Percentiles rank a stretch among this genome's conserved stretches.
phyloP scores from a whole-genome alignment of 805 yeast species.

The Candida pini region DNA sequence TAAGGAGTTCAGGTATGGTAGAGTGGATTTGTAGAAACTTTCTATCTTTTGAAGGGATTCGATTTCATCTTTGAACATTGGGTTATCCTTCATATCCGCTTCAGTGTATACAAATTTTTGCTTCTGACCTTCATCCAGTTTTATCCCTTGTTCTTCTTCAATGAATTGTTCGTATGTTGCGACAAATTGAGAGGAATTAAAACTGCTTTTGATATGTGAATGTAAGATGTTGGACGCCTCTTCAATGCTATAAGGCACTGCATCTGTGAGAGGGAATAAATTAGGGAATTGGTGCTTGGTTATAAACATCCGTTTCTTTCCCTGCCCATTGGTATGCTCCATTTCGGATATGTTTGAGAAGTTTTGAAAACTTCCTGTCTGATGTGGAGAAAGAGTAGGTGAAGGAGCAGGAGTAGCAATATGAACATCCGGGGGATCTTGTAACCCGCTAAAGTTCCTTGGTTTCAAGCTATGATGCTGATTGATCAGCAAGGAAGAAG shows the following conservation, averaged over 20 bases:
- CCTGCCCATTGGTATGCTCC: slow-evolving; percentile 27
- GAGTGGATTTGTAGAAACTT: slow-evolving; percentile 43
- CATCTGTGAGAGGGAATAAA: slow-evolving; percentile 25
- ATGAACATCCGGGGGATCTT: slow-evolving; percentile 41
- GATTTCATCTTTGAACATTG: slow-evolving; percentile 32
- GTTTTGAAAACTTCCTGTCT: slow-evolving; percentile 24
- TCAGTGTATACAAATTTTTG: slow-evolving; percentile 17
- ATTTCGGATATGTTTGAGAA: slow-evolving; percentile 23
- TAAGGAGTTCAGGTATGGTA: slow-evolving; percentile 58
- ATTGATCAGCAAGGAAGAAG: slow-evolving; percentile 26
- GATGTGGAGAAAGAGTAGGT: slow-evolving; percentile 56
- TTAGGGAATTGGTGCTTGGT: slow-evolving; percentile 30
- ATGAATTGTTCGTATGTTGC: slow-evolving; percentile 64
- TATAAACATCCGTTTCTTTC: slow-evolving; percentile 27
- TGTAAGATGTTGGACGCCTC: slow-evolving; percentile 74
- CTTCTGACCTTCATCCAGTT: slow-evolving; percentile 1
- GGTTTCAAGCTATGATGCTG: slow-evolving; percentile 28
- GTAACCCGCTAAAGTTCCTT: too few relatives aligned
- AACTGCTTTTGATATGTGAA: slow-evolving; percentile 56
- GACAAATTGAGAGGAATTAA: slow-evolving; percentile 68
- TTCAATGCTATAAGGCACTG: slow-evolving; percentile 65
- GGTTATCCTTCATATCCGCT: slow-evolving; percentile 28
- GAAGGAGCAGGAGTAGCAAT: slow-evolving; percentile 89
- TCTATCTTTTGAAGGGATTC: slow-evolving; percentile 52
- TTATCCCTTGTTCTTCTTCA: slow-evolving; percentile 46